Conservation (phyloP, 2,329 filamentous ascomycete species). For the Xylaria sp. region DNA sequence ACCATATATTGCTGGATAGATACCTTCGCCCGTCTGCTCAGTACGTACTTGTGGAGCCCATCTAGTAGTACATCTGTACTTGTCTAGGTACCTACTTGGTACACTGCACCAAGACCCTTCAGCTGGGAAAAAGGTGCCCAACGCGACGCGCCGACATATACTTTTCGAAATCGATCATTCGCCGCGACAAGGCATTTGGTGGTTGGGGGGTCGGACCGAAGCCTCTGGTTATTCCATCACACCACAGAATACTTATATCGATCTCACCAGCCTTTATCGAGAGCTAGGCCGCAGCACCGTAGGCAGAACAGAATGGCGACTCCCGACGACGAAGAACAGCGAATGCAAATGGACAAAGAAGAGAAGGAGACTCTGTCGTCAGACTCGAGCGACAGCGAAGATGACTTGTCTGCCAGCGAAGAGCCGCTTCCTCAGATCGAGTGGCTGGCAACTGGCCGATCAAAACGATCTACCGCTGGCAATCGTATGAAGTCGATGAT, state of each 20-base stretch:
- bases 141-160: slow-evolving; percentile 20
- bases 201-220: too few relatives aligned
- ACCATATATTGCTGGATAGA: too few relatives aligned
- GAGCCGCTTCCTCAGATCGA: slow-evolving; percentile 53
- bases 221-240: background rate
- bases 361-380: slow-evolving; percentile 43
- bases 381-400: slow-evolving; percentile 45
- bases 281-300: background rate
- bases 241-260: background rate
- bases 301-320: slow-evolving; percentile 44
- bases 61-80: background rate
- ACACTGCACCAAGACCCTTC: background rate
- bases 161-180: background rate
- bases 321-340: slow-evolving; percentile 48
- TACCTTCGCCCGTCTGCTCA: background rate
- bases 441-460: slow-evolving; percentile 75
- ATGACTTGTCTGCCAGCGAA: slow-evolving; percentile 42
- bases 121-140: slow-evolving; percentile 14
- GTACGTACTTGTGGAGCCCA: slow-evolving; percentile 1
- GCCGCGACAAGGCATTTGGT: background rate
- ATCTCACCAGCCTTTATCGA: background rate
- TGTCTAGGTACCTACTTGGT: background rate
- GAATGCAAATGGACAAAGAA: slow-evolving; percentile 42
- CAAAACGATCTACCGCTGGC: slow-evolving; percentile 80
- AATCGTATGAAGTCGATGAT: slow-evolving; percentile 82